A percentile compares a stretch with the other conserved stretches of the same genome.
phyloP scores from a whole-genome alignment of 2,329 filamentous ascomycete species.

The Monilinia polystroma region DNA sequence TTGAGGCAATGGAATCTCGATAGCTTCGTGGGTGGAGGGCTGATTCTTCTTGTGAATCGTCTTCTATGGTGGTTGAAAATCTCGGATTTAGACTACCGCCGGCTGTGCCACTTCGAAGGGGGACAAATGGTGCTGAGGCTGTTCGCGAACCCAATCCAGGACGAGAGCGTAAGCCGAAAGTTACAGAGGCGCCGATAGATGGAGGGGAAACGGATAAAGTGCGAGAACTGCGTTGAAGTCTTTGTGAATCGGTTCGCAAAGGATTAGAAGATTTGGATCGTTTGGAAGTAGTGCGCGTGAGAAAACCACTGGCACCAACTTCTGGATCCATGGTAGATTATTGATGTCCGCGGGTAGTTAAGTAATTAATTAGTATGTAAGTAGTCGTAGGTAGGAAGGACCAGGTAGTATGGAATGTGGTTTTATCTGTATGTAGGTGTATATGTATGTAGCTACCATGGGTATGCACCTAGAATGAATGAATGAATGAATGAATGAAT shows the following conservation, averaged over 20 bases:
- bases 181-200: slow-evolving; percentile 14
- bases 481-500: too few relatives aligned
- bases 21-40: slow-evolving; percentile 28
- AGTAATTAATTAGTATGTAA: background rate
- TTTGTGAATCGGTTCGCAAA: slow-evolving; percentile 20
- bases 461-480: too few relatives aligned
- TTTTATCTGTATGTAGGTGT: too few relatives aligned
- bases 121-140: slow-evolving; percentile 22
- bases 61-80: slow-evolving; percentile 23
- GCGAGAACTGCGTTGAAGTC: slow-evolving; percentile 17
- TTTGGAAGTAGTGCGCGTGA: slow-evolving; percentile 19
- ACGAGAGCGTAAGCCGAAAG: slow-evolving; percentile 15
- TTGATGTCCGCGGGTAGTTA: background rate
- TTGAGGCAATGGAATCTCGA: slow-evolving; percentile 53
- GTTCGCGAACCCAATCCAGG: slow-evolving; percentile 22
- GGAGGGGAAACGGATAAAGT: slow-evolving; percentile 22
- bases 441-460: too few relatives aligned
- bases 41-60: slow-evolving; percentile 26
- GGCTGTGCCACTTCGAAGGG: slow-evolving; percentile 1
- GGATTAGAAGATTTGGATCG: slow-evolving; percentile 21
- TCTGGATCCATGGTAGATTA: slow-evolving; percentile 27
- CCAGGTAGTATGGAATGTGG: too few relatives aligned
- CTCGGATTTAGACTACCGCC: slow-evolving; percentile 4
- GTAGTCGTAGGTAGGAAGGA: too few relatives aligned
- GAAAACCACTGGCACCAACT: slow-evolving; percentile 20